Percentiles rank a stretch among this genome's conserved stretches.
phyloP scores from a whole-genome alignment of 192 early-diverging fungal genomes.

The Backusella mclennaniae region DNA sequence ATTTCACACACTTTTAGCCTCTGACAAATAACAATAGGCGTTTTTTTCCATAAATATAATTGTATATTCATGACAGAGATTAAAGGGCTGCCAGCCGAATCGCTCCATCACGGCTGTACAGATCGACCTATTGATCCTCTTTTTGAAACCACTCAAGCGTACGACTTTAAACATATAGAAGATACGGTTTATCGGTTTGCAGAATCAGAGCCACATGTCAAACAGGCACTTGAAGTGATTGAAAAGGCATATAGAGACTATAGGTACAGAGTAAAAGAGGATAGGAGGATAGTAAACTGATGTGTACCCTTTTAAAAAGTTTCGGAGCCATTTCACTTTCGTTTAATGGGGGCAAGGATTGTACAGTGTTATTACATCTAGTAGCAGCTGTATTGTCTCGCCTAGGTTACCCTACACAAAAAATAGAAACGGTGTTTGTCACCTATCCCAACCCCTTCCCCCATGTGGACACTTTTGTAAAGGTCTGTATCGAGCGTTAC shows the following conservation, averaged over 20 bases:
- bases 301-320: constrained; percentile 37
- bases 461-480: constrained; percentile 87
- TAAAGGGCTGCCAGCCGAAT: background rate
- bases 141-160: constrained; percentile 14
- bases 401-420: background rate
- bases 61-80: background rate
- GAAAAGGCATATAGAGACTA: constrained; percentile 52
- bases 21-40: too few species aligned
- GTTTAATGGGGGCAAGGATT: constrained; percentile 98
- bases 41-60: background rate
- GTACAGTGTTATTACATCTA: constrained; percentile 87
- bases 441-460: constrained; percentile 75
- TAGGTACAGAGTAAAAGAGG: constrained; percentile 44
- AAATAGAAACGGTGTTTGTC: constrained; percentile 62
- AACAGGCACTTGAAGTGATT: constrained; percentile 51
- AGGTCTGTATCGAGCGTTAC: constrained; percentile 68
- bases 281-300: background rate
- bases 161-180: constrained; percentile 36
- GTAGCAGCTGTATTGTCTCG: constrained; percentile 60
- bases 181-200: constrained; percentile 35
- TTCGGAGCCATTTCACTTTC: constrained; percentile 65
- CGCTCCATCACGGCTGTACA: constrained; percentile 24
- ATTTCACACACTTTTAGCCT: background rate
- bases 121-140: constrained; percentile 16
- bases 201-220: constrained; percentile 35